These are phyloP conservation scores for Globisporangium iwayamae DNA, from an alignment of 352 stramenopile species.

Conservation along the genomic window DNA sequence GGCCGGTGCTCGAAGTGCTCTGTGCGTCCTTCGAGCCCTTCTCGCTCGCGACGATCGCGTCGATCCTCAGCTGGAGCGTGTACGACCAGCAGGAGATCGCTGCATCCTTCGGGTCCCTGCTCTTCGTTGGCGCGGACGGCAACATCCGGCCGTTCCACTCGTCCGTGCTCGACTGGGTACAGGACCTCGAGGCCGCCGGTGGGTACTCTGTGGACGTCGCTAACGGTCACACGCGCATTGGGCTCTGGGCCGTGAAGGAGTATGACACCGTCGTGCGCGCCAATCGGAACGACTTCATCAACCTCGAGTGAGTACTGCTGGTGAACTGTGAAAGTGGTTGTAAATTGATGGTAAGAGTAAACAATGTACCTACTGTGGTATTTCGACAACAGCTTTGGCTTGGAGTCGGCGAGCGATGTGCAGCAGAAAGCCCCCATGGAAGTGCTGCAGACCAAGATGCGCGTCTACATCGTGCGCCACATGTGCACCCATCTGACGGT, in stretches of 20 bases:
- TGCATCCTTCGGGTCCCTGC: slow-evolving; percentile 46
- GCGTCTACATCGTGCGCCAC: slow-evolving; percentile 77
- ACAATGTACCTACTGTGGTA: not conserved
- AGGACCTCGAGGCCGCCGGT: slow-evolving; percentile 43
- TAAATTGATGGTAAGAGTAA: not conserved
- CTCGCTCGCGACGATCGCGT: slow-evolving; percentile 33
- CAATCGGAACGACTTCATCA: slow-evolving; percentile 58
- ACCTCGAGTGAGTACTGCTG: slow-evolving; percentile 50
- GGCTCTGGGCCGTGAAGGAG: slow-evolving; percentile 50
- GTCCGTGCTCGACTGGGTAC: slow-evolving; percentile 70
- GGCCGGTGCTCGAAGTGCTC: slow-evolving; percentile 62
- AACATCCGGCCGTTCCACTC: slow-evolving; percentile 68
- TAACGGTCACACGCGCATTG: slow-evolving; percentile 58
- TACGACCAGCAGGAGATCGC: slow-evolving; percentile 64
- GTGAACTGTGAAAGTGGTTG: not conserved
- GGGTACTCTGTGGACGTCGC: slow-evolving; percentile 48
- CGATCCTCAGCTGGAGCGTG: slow-evolving; percentile 48
- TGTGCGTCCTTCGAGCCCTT: slow-evolving; percentile 69
- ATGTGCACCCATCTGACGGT: slow-evolving; percentile 73
- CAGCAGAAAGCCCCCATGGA: slow-evolving; percentile 16
- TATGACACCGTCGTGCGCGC: slow-evolving; percentile 43
- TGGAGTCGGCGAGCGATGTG: slow-evolving; percentile 28
- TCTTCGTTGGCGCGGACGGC: slow-evolving; percentile 45
- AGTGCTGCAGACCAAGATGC: slow-evolving; percentile 22
- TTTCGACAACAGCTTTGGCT: slow-evolving; percentile 40